Evolutionary conservation across 441 rosid genomes (phyloP).

Genomic region (Geranium incanum): DNA sequence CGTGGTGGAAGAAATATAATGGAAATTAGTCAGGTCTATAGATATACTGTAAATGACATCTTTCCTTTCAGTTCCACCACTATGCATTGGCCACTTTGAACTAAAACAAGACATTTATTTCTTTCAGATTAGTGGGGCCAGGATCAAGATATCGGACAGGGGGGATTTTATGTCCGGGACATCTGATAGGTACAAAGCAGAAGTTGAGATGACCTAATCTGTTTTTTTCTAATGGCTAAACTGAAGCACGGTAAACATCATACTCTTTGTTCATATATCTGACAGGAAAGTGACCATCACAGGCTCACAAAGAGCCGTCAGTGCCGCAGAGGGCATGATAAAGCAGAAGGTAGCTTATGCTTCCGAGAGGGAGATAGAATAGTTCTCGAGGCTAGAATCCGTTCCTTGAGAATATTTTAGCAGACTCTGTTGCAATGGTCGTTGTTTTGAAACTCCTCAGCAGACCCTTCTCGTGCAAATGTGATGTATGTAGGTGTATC

Average conservation of each 20-base stretch:
- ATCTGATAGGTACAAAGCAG: slow-evolving; percentile 12
- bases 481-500: background rate
- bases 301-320: slow-evolving; percentile 82
- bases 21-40: slow-evolving; percentile 85
- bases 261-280: slow-evolving; percentile 13
- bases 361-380: slow-evolving; percentile 45
- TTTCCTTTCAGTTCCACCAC: slow-evolving; percentile 12
- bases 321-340: slow-evolving; percentile 85
- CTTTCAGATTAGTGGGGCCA: slow-evolving; percentile 77
- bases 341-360: slow-evolving; percentile 86
- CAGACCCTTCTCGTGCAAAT: background rate
- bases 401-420: background rate
- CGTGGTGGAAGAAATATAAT: slow-evolving; percentile 94
- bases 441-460: background rate
- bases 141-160: slow-evolving; percentile 88
- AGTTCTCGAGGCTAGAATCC: background rate
- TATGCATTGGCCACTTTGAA: background rate
- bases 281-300: slow-evolving; percentile 65
- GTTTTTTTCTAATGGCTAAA: slow-evolving; percentile 17
- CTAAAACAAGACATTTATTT: slow-evolving; percentile 18
- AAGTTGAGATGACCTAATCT: background rate
- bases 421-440: background rate
- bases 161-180: slow-evolving; percentile 98
- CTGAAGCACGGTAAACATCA: background rate
- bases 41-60: background rate